phyloP scores from a whole-genome alignment of 2,329 filamentous ascomycete species.

The Ascochyta clinopodiicola region DNA sequence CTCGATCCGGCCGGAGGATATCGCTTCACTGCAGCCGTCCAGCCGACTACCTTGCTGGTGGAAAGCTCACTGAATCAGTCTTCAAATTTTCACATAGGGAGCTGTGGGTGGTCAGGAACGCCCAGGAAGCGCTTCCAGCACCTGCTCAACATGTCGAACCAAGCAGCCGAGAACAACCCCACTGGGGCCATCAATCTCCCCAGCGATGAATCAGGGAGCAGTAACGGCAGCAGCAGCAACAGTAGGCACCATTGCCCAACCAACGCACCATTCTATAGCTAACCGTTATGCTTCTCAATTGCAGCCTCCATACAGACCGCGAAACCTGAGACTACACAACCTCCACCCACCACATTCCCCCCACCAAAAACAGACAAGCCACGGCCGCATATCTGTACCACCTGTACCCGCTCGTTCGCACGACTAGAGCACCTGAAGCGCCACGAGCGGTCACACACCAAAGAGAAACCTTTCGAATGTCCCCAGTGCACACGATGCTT shows the following conservation, averaged over 20 bases:
- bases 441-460: slow-evolving; percentile 96
- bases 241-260: slow-evolving; percentile 30
- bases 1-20: slow-evolving; percentile 11
- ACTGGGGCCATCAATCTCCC: slow-evolving; percentile 37
- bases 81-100: background rate
- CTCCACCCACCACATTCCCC: slow-evolving; percentile 61
- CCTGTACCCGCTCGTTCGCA: slow-evolving; percentile 90
- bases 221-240: slow-evolving; percentile 38
- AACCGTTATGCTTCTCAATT: slow-evolving; percentile 20
- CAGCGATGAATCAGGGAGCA: slow-evolving; percentile 38
- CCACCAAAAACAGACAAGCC: slow-evolving; percentile 97
- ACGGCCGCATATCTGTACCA: slow-evolving; percentile 89
- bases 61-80: background rate
- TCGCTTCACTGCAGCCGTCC: background rate
- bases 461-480: slow-evolving; percentile 98
- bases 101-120: background rate
- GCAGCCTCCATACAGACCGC: slow-evolving; percentile 42
- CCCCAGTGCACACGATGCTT: slow-evolving; percentile 95
- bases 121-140: background rate
- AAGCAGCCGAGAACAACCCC: slow-evolving; percentile 22
- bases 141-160: slow-evolving; percentile 9
- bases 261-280: slow-evolving; percentile 19
- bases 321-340: slow-evolving; percentile 39
- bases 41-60: background rate
- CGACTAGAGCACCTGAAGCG: slow-evolving; percentile 95